Percentiles rank a stretch among this genome's conserved stretches.
phyloP scores from a whole-genome alignment of 495 filamentous ascomycete genomes.

The Annulohypoxylon nitens region DNA sequence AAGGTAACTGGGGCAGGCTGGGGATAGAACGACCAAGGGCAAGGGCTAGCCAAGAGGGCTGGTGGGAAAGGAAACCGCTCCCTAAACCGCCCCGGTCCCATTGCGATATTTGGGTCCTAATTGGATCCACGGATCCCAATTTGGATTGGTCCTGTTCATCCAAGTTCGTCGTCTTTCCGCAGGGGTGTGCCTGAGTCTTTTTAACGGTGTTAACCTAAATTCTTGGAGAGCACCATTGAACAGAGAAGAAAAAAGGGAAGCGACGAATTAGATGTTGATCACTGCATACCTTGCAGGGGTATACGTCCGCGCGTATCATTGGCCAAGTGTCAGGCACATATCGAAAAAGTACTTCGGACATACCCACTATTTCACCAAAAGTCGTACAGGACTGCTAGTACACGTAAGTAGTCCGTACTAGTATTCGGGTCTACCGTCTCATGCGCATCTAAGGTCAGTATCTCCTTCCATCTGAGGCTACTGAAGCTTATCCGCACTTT shows the following conservation, averaged over 20 bases:
- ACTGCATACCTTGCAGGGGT: slow-evolving; percentile 25
- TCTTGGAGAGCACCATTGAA: background rate
- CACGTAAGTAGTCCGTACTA: slow-evolving; percentile 7
- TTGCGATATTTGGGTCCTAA: slow-evolving; percentile 21
- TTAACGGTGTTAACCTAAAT: slow-evolving; percentile 9
- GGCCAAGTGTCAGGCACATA: slow-evolving; percentile 21
- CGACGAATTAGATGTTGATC: slow-evolving; percentile 36
- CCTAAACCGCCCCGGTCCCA: background rate
- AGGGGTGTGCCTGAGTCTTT: slow-evolving; percentile 5
- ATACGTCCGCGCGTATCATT: slow-evolving; percentile 26
- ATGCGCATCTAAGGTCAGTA: slow-evolving; percentile 14
- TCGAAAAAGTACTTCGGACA: slow-evolving; percentile 25
- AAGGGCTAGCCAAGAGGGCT: slow-evolving; percentile 4
- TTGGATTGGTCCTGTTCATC: slow-evolving; percentile 19
- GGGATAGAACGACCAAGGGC: background rate
- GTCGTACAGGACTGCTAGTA: slow-evolving; percentile 8
- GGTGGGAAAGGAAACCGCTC: background rate
- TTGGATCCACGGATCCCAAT: slow-evolving; percentile 11
- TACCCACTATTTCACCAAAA: slow-evolving; percentile 14
- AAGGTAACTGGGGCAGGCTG: background rate
- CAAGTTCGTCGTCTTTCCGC: background rate
- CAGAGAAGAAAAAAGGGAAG: slow-evolving; percentile 17
- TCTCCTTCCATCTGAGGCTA: slow-evolving; percentile 36
- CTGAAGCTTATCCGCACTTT: slow-evolving; percentile 19
- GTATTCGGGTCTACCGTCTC: background rate